phyloP scores from a whole-genome alignment of 2,329 filamentous ascomycete genomes.

The Hyphodiscus sp. region DNA sequence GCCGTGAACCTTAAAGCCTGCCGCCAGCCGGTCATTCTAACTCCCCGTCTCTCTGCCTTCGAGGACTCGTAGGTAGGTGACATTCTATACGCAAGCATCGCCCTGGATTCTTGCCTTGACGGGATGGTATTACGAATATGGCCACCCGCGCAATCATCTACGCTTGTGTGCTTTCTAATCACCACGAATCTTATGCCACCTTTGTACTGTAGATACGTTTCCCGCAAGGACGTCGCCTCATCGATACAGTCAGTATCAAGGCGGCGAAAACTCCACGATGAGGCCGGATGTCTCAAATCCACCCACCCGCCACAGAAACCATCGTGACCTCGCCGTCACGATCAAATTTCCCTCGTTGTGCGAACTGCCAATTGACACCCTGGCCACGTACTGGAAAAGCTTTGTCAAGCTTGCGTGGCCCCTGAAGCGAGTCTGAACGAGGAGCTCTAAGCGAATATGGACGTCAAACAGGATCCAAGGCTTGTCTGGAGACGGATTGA shows the following conservation, averaged over 20 bases:
- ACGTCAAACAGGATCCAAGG: not conserved
- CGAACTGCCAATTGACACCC: not conserved
- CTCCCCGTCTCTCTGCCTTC: not conserved
- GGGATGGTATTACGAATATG: not conserved
- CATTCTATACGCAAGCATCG: not conserved
- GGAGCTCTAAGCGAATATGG: not conserved
- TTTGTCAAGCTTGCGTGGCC: not conserved
- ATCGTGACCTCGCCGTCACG: not conserved
- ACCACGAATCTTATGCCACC: no score
- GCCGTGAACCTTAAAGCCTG: slow-evolving; percentile 1
- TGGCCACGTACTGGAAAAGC: not conserved
- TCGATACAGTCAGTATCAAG: no score
- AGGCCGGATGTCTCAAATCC: no score
- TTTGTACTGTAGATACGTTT: no score
- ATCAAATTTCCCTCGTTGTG: not conserved
- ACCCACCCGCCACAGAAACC: no score
- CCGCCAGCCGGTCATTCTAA: not conserved
- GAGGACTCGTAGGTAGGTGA: not conserved
- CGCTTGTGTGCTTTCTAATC: not conserved
- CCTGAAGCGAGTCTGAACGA: not conserved
- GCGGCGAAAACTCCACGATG: no score
- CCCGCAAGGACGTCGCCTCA: no score
- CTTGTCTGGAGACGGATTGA: not conserved
- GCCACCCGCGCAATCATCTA: not conserved
- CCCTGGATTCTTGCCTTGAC: not conserved